Percentiles rank a stretch among this genome's conserved stretches.
Conservation (phyloP, 2,329 filamentous ascomycete species). For the Ophiosphaerella herpotricha region DNA sequence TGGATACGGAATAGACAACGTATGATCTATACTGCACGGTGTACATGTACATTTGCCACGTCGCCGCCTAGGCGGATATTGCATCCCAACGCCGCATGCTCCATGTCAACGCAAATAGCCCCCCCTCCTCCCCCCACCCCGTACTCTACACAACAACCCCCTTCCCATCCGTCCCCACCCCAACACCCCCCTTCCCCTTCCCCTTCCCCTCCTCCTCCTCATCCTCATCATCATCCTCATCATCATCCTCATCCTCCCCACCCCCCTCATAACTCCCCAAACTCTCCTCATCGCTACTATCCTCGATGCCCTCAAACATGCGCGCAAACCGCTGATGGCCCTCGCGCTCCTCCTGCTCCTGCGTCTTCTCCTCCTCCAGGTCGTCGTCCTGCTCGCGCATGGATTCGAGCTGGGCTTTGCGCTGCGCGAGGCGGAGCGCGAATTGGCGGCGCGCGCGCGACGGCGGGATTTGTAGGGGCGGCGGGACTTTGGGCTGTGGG, state of each 20-base stretch:
- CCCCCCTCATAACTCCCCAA: constrained; percentile 9
- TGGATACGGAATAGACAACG: no score
- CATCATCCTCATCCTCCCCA: constrained; percentile 9
- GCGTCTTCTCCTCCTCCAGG: constrained; percentile 17
- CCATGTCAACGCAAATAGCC: neutral
- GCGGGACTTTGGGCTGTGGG: constrained; percentile 33
- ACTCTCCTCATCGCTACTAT: constrained; percentile 34
- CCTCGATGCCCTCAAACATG: constrained; percentile 43
- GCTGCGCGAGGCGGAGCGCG: constrained; percentile 76
- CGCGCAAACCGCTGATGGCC: constrained; percentile 39
- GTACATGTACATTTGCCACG: neutral
- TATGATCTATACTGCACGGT: no score
- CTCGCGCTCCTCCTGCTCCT: constrained; percentile 37
- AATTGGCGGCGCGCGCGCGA: constrained; percentile 86
- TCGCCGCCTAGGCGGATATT: neutral
- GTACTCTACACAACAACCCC: neutral
- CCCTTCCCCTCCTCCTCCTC: constrained; percentile 6
- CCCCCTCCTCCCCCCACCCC: neutral
- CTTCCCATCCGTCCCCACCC: neutral
- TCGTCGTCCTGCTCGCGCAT: constrained; percentile 26
- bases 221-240: constrained; percentile 15
- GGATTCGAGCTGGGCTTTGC: constrained; percentile 42
- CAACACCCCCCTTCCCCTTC: neutral
- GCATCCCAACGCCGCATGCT: neutral
- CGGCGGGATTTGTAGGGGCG: constrained; percentile 78